A percentile compares a stretch with the other conserved stretches of the same genome.
These are phyloP conservation scores for Rhodamnia argentea DNA, from an alignment of 345 rosid species.

Conservation along the genomic window DNA sequence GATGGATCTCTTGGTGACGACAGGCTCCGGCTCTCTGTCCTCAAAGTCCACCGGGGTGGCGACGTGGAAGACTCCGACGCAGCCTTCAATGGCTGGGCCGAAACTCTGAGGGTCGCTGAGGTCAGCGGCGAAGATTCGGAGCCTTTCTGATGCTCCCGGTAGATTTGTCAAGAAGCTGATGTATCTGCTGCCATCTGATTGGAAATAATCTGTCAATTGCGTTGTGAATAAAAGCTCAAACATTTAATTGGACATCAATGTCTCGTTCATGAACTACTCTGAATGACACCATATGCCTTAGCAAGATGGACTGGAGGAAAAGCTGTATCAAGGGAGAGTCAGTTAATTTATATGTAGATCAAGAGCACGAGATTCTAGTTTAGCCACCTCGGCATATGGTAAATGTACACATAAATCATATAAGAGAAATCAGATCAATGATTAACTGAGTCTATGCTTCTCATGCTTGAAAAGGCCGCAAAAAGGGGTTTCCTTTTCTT, in stretches of 20 bases:
- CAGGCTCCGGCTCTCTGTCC: constrained; percentile 30
- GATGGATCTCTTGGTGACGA: constrained; percentile 30
- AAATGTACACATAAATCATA: neutral
- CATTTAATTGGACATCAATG: neutral
- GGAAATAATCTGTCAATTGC: neutral
- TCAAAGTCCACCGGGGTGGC: constrained; percentile 13
- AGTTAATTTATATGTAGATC: neutral
- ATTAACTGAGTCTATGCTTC: neutral
- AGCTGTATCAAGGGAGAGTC: neutral
- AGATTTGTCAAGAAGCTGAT: constrained; percentile 38
- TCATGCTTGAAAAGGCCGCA: neutral
- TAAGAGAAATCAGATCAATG: neutral
- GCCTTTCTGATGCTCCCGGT: constrained; percentile 43
- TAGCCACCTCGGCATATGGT: neutral
- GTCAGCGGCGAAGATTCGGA: constrained; percentile 17
- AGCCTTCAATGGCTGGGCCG: constrained; percentile 11
- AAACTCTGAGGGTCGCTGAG: constrained; percentile 16
- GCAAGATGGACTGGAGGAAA: neutral
- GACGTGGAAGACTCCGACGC: constrained; percentile 15
- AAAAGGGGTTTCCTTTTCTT: neutral
- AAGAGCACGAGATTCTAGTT: neutral
- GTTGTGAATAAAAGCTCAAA: neutral
- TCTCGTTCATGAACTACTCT: neutral
- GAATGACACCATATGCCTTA: neutral
- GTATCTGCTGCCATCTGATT: constrained; percentile 33